Base-by-base conservation (phyloP, 305 asterid species). In the Solanum hybrid region DNA sequence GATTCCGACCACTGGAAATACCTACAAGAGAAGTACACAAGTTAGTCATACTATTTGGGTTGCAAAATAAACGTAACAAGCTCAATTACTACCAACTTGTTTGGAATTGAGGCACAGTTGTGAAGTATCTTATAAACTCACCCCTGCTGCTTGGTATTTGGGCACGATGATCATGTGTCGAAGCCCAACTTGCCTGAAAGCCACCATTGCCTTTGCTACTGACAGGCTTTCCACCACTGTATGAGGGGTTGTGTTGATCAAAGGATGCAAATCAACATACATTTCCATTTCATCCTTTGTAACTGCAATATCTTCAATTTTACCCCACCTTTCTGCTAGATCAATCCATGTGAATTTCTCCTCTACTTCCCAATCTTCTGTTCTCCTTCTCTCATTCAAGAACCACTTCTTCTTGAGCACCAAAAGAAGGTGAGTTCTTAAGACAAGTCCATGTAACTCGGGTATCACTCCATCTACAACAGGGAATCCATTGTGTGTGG, bases 401-500 rank as follows among this genome's bases (percentile, higher is more conserved):
- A 96, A 95, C 97, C 97, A 97, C 94, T 97, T 97, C 95, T 95
- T 96, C 89, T 95, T 96, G 15, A 95, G 95, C 51, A 91, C 97
- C 82, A 96, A 90, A 17, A 94, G 90, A 8, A 96, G 95, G 91
- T 96, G 98, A 76, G 97, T 96, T 90, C 99, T 93, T 90, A 97
- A 94, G 36, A 97, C 92, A 83, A 97, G 78, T 90, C 98, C 99
- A 24, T 95, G 98, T 85, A 97, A 90, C 85, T 96, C 98, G 15
- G 91, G 90, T 14, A 96, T 91, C 26, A 80, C 27, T 11, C 94
- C 95, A 83, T 94, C 97, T 73, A 97, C 93, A 2, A 96, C 95
- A 0, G 99, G 99, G 92, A 96, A 96, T n/a, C 96, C 99, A 10
- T 96, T 97, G 87, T 96, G 94, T 33, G 98, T 95, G 31, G 98